Evolutionary conservation across 257 asterid genomes (phyloP).

Genomic region (Henckelia pumila): DNA sequence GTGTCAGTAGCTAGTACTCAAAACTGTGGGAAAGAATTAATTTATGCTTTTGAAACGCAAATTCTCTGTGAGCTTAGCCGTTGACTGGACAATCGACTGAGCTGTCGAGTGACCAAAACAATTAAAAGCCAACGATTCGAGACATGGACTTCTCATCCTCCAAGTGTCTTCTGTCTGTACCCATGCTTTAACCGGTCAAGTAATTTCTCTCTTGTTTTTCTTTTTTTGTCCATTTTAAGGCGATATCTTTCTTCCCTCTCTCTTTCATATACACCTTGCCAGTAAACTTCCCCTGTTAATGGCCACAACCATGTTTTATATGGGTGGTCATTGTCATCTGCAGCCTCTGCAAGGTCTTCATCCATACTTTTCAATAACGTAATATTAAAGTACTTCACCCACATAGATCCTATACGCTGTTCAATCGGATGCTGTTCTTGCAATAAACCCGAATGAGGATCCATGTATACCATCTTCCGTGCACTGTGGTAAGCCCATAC

Average conservation of each 20-base stretch:
- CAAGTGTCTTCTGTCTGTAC: conserved; percentile 77
- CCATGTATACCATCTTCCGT: conserved; percentile 75
- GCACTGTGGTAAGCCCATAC: conserved; percentile 98
- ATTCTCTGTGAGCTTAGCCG: conserved; percentile 13
- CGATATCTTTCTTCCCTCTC: conserved; percentile 91
- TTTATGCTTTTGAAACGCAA: conserved; percentile 1
- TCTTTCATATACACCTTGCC: conserved; percentile 92
- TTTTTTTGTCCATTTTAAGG: conserved; percentile 91
- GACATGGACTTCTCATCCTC: conserved; percentile 39
- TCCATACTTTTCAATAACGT: conserved; percentile 81
- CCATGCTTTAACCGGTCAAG: conserved; percentile 77
- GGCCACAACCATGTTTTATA: conserved; percentile 93
- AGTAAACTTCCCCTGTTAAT: conserved; percentile 84
- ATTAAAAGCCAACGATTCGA: conserved; percentile 19
- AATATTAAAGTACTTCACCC: conserved; percentile 72
- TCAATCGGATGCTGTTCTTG: conserved; percentile 78
- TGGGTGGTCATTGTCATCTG: conserved; percentile 82
- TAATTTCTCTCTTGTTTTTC: conserved; percentile 72
- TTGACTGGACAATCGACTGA: conserved; percentile 27
- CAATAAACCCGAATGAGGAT: conserved; percentile 66
- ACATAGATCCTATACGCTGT: conserved; percentile 72
- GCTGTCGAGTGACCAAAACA: conserved; percentile 12
- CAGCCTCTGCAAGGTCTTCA: conserved; percentile 97
- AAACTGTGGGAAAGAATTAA: conserved; percentile 29
- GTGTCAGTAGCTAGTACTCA: conserved; percentile 30